Percentiles rank a stretch among this genome's conserved stretches.
These are phyloP conservation scores for Geosmithia flava DNA, from an alignment of 2,329 filamentous ascomycete genomes.

Conservation along the genomic window DNA sequence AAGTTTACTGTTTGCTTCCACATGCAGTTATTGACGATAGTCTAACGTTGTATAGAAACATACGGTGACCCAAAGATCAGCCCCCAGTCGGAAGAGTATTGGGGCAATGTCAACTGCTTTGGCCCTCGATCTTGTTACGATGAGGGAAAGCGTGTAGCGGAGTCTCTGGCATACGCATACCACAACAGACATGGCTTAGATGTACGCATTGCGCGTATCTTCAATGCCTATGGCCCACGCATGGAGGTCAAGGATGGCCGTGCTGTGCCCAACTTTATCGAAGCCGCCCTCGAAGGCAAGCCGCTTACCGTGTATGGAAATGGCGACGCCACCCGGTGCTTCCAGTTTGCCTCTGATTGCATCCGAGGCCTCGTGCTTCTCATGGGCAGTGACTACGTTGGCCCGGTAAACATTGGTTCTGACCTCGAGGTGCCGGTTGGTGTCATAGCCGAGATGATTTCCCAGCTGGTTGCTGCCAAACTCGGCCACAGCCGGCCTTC, in stretches of 20 bases:
- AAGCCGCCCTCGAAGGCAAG: constrained; percentile 4
- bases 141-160: constrained; percentile 25
- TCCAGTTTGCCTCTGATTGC: constrained; percentile 5
- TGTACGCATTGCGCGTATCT: constrained; percentile 9
- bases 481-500: not conserved
- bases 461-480: constrained; percentile 3
- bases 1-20: not conserved
- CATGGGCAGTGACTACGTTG: constrained; percentile 4
- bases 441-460: constrained; percentile 4
- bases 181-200: constrained; percentile 8
- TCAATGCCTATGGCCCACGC: constrained; percentile 6
- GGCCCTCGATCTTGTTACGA: constrained; percentile 27
- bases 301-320: constrained; percentile 4
- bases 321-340: constrained; percentile 5
- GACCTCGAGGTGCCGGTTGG: constrained; percentile 4
- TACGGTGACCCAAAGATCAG: constrained; percentile 4
- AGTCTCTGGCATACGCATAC: constrained; percentile 20
- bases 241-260: constrained; percentile 5
- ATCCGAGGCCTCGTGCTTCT: constrained; percentile 1
- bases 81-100: constrained; percentile 13
- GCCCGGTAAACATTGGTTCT: constrained; percentile 6
- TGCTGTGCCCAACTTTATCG: constrained; percentile 6
- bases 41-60: constrained; percentile 1
- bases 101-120: constrained; percentile 26
- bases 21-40: not conserved